Evolutionary conservation across 2,329 filamentous ascomycete species (phyloP), one percentile per base, ranked within the genome.

Genomic region (Trichophyton rubrum): DNA sequence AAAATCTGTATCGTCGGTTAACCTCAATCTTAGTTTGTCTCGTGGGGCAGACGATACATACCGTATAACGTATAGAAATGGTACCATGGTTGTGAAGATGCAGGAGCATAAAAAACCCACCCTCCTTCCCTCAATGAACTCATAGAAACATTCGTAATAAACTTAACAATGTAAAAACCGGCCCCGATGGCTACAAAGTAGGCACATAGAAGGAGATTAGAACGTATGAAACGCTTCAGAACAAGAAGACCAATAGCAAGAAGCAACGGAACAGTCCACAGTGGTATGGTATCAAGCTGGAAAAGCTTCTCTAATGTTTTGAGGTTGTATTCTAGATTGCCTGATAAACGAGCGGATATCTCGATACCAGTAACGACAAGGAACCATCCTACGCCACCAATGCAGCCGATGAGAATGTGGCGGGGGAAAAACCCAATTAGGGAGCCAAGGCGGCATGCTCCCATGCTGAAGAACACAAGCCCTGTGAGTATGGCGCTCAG

Each of bases 331-430:
- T 88, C 84, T 35, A 99, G 81, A 66, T 85, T 91, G 15, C 91
- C 90, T 43, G 93, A 86, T 27, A 99, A 78, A 57, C 92, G 84
- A 24, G 91, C 92, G 22, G 91, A 95, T 7, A 99, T 92, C 69
- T 97, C 92, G 61, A 99, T 84, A 24, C 90, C 93, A 5, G 93
- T 99, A 58, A 89, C 84, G 58, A 96, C 79, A 20, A 99, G 79
- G 73, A 99, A 99, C 82, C 90, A 96, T 3, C 93, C 93, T 7
- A 99, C 93, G 64, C 93, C 93, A 49, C 93, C 93, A 66, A 99
- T 97, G 69, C 93, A 99, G 60, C 93, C 93, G 64, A 96, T 95
- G 35, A 99, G 77, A 66, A 99, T 99, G 67, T 96, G 92, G 51
- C 93, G 85, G 3, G 93, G 93, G 67, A 99, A 97, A 75, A 99